Evolutionary conservation across 2,329 filamentous ascomycete species (phyloP), one percentile per base, ranked within the genome.

Genomic region (Teratosphaeria zuluensis): DNA sequence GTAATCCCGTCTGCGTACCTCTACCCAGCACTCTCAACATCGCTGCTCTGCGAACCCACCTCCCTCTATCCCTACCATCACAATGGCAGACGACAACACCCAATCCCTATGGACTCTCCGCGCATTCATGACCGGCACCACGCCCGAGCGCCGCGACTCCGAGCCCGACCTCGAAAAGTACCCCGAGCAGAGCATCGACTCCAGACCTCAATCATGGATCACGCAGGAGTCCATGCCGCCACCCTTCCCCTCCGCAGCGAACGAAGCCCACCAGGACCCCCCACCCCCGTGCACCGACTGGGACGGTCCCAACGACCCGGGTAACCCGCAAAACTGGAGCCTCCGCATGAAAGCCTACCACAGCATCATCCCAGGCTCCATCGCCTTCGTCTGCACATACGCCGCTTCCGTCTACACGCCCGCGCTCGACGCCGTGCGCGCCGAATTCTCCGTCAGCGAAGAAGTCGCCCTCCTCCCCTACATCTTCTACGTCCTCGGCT

Each of bases 311-410:
- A 61, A 66, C 51, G 65, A 69, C 53, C 64, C 66, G 8, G 64
- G 59, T 0, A 68, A 66, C 46, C 65, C 62, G 11, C 57, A 57
- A 48, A 67, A 65, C 56, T 65, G 63, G 63, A 56, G 55, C 4
- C 51, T 61, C 6, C 8, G 12, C 21, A 52, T 52, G 16, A 52
- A 52, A 52, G 30, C 30, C 21, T 52, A 52, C 30, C 51, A 52
- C 30, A 52, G 21, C 30, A 11, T 31, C 30, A 52, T 48, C 42
- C 42, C 42, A 3, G 14, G 42, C 42, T 2, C 19, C 62, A 70
- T 61, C 32, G 63, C 66, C 11, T 71, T 72, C 59, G 64, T 62
- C 4, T 72, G 72, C 55, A 61, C 19, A 63, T 70, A 9, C 60
- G 71, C 11, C 71, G 69, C 59, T 63, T 28, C 24, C 2, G 24